Base-by-base conservation (phyloP, 345 rosid species). In the Raphanus raphanistrum region DNA sequence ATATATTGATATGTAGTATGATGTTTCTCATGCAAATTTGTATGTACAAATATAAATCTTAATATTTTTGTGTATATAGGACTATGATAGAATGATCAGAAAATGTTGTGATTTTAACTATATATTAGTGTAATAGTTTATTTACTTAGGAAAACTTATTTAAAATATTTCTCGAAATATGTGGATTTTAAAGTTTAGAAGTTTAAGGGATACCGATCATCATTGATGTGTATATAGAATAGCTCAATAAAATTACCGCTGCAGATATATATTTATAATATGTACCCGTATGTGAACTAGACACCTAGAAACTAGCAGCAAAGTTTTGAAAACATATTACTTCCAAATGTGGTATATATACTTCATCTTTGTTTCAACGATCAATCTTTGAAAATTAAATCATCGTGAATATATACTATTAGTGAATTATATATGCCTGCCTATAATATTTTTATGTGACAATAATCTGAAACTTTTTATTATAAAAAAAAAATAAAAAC, bases 301-400 rank as follows among this genome's bases (percentile, higher is more conserved):
- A 32, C n/a, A n/a, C 73, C 31, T 70, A 70, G 31, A 70, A 67
- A 27, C 70, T 43, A 66, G 33, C 1, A 15, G 32, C 48, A 52
- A 70, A 70, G 33, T 57, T 54, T 55, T 55, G 21, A 70, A 12
- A 70, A 52, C 6, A 50, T 28, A 68, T 52, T 29, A 66, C 57
- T 28, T 66, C 55, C 45, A 60, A 3, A 41, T 41, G 8, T 60
- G 63, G 58, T 52, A 45, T 45, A 52, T 52, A 35, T 38, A 13
- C 7, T 29, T 62, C 36, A 52, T 66, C 25, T 66, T 16, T 59
- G 8, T 9, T 11, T 43, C 4, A 31, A 4, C 4, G 28, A 13
- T 21, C 4, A 5, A 3, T 3, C 17, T 10, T 52, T 73, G 62
- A 50, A 16, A 33, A 6, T 17, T 3, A 35, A 74, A 27, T 16